Evolutionary conservation across 164 flowering plant genomes (phyloP).

Genomic region (Chimonanthus praecox): DNA sequence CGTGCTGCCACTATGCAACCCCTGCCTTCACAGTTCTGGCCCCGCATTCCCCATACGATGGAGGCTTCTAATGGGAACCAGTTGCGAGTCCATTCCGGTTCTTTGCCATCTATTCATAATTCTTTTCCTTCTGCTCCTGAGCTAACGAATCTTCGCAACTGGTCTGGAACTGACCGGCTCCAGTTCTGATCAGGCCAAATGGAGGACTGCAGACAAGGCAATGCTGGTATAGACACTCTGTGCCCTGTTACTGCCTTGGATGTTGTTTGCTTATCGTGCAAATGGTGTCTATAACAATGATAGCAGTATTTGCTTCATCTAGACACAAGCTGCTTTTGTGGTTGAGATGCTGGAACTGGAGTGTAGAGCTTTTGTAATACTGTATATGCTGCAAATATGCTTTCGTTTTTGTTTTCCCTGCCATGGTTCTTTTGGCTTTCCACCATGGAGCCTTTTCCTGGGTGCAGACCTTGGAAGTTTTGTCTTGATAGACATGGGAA

Average conservation of each 20-base stretch:
- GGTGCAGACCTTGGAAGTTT: no score
- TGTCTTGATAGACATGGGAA: no score
- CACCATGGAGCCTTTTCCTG: no score
- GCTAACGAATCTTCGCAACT: conserved; percentile 15
- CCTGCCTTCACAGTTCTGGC: background rate
- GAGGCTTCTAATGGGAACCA: conserved; percentile 9
- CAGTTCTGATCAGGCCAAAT: conserved; percentile 11
- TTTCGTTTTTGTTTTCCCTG: no score
- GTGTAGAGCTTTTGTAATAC: no score
- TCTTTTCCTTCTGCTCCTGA: conserved; percentile 11
- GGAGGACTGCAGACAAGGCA: conserved; percentile 3
- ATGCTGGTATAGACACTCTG: background rate
- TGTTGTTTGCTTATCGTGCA: conserved; percentile 45
- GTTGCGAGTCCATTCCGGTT: conserved; percentile 8
- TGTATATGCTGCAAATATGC: no score
- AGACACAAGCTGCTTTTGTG: no score
- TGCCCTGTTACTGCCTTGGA: conserved; percentile 10
- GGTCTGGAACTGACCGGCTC: background rate
- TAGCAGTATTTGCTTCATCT: no score
- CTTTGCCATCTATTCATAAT: conserved; percentile 6
- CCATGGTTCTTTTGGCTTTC: no score
- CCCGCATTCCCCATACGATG: conserved; percentile 4
- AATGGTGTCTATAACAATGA: background rate
- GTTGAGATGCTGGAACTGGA: no score
- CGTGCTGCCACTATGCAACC: conserved; percentile 2